Conservation (phyloP, 305 asterid genomes). For the Fraxinus velutina region DNA sequence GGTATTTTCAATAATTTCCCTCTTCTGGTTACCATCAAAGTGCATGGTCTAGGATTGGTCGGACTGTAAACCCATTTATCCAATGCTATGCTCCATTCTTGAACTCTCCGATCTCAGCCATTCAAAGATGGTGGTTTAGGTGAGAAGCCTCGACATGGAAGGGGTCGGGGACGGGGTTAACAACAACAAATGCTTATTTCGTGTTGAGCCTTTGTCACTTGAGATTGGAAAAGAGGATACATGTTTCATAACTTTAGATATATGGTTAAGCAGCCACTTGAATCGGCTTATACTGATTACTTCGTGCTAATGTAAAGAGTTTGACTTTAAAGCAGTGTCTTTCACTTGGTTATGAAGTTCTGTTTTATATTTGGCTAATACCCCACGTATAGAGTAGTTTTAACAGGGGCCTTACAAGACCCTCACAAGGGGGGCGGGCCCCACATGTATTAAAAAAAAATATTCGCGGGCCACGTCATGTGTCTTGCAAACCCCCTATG, state of each 20-base stretch:
- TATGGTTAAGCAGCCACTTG: neutral
- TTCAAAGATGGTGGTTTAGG: slow-evolving; percentile 88
- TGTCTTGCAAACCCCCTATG: no score
- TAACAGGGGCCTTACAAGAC: no score
- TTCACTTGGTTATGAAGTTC: neutral
- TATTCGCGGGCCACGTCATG: no score
- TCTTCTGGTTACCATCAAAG: slow-evolving; percentile 79
- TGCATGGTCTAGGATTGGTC: slow-evolving; percentile 75
- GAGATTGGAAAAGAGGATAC: slow-evolving; percentile 19
- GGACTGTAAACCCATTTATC: slow-evolving; percentile 51
- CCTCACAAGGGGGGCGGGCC: no score
- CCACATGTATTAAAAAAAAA: no score
- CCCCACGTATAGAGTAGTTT: no score
- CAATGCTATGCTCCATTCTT: slow-evolving; percentile 70
- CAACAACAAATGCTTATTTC: neutral
- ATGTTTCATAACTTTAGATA: slow-evolving; percentile 11
- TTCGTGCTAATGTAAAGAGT: slow-evolving; percentile 18
- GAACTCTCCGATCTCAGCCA: slow-evolving; percentile 56
- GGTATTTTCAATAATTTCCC: no score
- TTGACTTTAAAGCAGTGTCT: neutral
- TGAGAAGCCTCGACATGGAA: slow-evolving; percentile 31
- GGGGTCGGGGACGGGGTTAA: neutral
- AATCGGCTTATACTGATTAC: slow-evolving; percentile 4
- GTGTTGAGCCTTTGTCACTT: slow-evolving; percentile 20
- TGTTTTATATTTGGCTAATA: neutral